These are phyloP conservation scores for Hyphopichia khmerensis DNA, from an alignment of 1,139 yeast genomes.

Conservation along the genomic window DNA sequence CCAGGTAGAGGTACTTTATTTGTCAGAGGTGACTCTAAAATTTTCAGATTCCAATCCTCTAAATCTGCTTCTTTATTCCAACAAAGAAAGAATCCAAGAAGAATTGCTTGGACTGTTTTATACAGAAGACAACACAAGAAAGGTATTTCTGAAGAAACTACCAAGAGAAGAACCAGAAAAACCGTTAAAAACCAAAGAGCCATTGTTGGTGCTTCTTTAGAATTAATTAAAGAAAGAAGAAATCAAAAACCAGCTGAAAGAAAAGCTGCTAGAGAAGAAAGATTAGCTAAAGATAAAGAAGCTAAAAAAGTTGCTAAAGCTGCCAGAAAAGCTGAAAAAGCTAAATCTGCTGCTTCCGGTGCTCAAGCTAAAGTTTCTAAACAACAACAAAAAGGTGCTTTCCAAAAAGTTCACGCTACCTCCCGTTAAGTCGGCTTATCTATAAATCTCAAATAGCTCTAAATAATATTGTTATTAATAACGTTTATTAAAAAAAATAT, in stretches of 20 bases:
- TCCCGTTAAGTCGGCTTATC: slow-evolving; percentile 66
- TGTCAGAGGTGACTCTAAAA: slow-evolving; percentile 99
- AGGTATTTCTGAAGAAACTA: slow-evolving; percentile 97
- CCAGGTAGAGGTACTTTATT: slow-evolving; percentile 99
- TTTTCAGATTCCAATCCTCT: slow-evolving; percentile 99
- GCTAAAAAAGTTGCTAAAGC: slow-evolving; percentile 92
- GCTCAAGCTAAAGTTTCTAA: slow-evolving; percentile 66
- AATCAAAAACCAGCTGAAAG: slow-evolving; percentile 94
- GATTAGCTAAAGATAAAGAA: slow-evolving; percentile 90
- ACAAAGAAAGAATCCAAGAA: slow-evolving; percentile 99
- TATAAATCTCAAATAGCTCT: slow-evolving; percentile 6
- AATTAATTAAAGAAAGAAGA: slow-evolving; percentile 98
- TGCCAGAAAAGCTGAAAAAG: slow-evolving; percentile 93
- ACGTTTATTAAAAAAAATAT: slow-evolving; percentile 6
- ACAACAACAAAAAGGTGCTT: slow-evolving; percentile 90
- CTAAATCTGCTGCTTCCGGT: slow-evolving; percentile 76
- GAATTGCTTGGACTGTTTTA: slow-evolving; percentile 98
- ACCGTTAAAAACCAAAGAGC: slow-evolving; percentile 99
- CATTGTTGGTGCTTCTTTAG: slow-evolving; percentile 98
- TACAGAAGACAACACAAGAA: slow-evolving; percentile 99
- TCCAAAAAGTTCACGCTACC: slow-evolving; percentile 95
- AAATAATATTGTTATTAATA: slow-evolving; percentile 7
- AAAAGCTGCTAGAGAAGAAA: slow-evolving; percentile 95
- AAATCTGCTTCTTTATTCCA: slow-evolving; percentile 97
- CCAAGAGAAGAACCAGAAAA: slow-evolving; percentile 98